These are phyloP conservation scores for Anastatica hierochuntica DNA, from an alignment of 345 rosid genomes.

Conservation along the genomic window DNA sequence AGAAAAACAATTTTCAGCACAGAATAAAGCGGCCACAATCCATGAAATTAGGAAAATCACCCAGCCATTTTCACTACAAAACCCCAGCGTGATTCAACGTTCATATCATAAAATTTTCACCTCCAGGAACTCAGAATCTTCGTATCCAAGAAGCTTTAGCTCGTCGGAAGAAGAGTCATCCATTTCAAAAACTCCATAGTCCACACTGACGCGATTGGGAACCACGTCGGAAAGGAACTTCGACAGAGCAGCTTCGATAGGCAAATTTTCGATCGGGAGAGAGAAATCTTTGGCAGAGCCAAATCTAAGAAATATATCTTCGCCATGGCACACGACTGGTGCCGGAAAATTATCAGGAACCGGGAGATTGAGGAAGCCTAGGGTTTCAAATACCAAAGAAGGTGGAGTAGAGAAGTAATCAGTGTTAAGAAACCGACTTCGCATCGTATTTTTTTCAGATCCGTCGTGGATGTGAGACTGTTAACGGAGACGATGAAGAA, in stretches of 20 bases:
- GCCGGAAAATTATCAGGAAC: slow-evolving; percentile 34
- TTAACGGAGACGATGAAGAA: not conserved
- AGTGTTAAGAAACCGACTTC: slow-evolving; percentile 59
- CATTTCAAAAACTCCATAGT: slow-evolving; percentile 22
- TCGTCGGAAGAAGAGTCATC: slow-evolving; percentile 4
- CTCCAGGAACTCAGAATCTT: slow-evolving; percentile 13
- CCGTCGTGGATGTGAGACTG: not conserved
- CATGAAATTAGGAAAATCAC: not conserved
- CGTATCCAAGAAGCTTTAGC: not conserved
- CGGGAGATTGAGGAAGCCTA: slow-evolving; percentile 54
- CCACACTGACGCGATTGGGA: slow-evolving; percentile 37
- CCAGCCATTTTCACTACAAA: slow-evolving; percentile 15
- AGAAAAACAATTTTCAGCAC: slow-evolving; percentile 2
- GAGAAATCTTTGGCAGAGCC: slow-evolving; percentile 18
- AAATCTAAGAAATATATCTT: slow-evolving; percentile 25
- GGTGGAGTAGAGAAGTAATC: slow-evolving; percentile 41
- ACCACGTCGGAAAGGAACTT: slow-evolving; percentile 41
- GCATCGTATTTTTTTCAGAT: slow-evolving; percentile 32
- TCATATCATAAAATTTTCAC: slow-evolving; percentile 15
- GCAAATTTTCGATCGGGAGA: slow-evolving; percentile 28
- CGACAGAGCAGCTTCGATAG: slow-evolving; percentile 46
- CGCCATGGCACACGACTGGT: slow-evolving; percentile 13
- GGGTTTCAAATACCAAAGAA: slow-evolving; percentile 31
- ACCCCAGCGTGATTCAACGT: not conserved
- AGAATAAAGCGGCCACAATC: not conserved